Evolutionary conservation across 805 yeast genomes (phyloP), one percentile per base, ranked within the genome.

Genomic region (Vanderwaltozyma yarrowii): DNA sequence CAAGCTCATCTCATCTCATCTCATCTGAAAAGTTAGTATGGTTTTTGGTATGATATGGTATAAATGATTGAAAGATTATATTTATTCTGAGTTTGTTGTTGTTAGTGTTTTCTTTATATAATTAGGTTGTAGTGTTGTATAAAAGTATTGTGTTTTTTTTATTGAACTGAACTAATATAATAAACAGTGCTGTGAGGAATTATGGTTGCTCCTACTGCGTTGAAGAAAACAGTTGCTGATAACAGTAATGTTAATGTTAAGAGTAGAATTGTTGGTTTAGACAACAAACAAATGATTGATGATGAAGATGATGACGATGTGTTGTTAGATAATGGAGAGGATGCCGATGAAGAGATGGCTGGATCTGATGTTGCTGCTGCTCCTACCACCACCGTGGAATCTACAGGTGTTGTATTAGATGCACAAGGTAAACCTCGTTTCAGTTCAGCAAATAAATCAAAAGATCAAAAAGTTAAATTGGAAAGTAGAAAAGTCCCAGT

Each of bases 401-500:
- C 54, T 3, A 48, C 42, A 15, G 62, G 62, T 13, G 64, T 66
- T 13, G 64, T 64, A 3, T 42, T 66, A 5, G 96, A 89, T 61
- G 88, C 82, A 47, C 73, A 76, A 39, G 97, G 97, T 32, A 82
- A 86, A 51, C 95, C 96, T 32, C 76, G 79, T 50, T 87, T 88
- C 56, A 69, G 77, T 26, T 74, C 88, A 16, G 89, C 86, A 19
- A 71, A 80, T 12, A 69, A 71, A 41, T 58, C 79, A 4, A 73
- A 73, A 28, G 64, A 56, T 5, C 71, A 69, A 65, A 74, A 71
- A 45, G 88, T 85, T 23, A 86, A 86, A 61, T 66, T 80, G 38
- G 96, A 89, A 61, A 71, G 80, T 38, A 73, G 97, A 65, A 88
- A 88, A 55, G 83, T 92, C 10, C 76, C 89, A 3, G 94, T 92